phyloP scores from a whole-genome alignment of 208 protist genomes.

The Acanthamoeba castellanii region DNA sequence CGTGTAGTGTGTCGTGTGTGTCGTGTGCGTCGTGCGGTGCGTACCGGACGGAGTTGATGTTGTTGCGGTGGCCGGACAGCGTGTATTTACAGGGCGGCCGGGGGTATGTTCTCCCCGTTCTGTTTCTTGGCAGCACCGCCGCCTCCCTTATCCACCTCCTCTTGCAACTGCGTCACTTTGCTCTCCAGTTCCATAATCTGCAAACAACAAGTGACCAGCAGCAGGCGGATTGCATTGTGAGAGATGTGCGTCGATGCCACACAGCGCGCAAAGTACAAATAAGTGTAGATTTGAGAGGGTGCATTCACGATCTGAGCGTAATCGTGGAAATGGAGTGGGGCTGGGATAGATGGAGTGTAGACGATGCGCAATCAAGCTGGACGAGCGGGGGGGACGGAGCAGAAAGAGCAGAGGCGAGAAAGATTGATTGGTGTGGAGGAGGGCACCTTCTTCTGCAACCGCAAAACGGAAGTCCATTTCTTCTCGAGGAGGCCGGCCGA shows the following conservation, averaged over 20 bases:
- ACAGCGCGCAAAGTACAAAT: not conserved
- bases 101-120: constrained; percentile 81
- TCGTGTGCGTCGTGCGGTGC: too few relatives aligned
- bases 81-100: constrained; percentile 82
- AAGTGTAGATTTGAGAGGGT: too few relatives aligned
- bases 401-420: not conserved
- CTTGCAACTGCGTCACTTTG: constrained; percentile 81
- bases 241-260: not conserved
- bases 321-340: not conserved
- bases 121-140: constrained; percentile 39
- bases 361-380: too few relatives aligned
- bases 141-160: constrained; percentile 78
- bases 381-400: too few relatives aligned
- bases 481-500: constrained; percentile 87
- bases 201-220: not conserved
- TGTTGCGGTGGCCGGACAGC: constrained; percentile 80
- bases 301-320: too few relatives aligned
- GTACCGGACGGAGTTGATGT: constrained; percentile 74
- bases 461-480: constrained; percentile 89
- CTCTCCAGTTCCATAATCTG: constrained; percentile 84
- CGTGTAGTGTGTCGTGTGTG: too few relatives aligned
- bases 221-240: too few relatives aligned
- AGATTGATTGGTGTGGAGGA: not conserved
- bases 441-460: constrained; percentile 86
- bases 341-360: not conserved